These are phyloP conservation scores for Linaria vulgaris DNA, from an alignment of 257 asterid genomes.

Conservation along the genomic window DNA sequence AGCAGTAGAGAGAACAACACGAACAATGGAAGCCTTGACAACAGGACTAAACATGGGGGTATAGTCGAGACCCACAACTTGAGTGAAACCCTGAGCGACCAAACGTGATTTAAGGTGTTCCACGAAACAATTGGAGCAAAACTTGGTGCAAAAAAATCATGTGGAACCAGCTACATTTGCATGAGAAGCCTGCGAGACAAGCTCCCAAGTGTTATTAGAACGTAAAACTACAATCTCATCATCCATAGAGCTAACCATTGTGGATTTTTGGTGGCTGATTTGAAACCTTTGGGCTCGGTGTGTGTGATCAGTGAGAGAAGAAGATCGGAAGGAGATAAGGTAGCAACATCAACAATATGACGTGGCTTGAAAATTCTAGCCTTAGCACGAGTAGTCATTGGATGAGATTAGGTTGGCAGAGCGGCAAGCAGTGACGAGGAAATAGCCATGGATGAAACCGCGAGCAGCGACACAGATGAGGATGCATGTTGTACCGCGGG, in stretches of 20 bases:
- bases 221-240: no score
- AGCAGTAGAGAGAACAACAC: not conserved
- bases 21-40: slow-evolving; percentile 2
- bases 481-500: no score
- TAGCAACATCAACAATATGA: not conserved
- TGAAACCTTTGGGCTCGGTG: not conserved
- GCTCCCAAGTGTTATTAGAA: not conserved
- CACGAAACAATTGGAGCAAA: no score
- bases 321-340: not conserved
- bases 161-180: not conserved
- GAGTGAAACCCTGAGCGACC: not conserved
- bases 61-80: not conserved
- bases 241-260: no score
- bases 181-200: not conserved
- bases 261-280: no score
- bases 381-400: not conserved
- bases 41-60: not conserved
- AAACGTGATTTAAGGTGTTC: no score
- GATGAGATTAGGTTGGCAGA: no score
- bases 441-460: no score
- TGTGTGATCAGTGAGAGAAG: not conserved
- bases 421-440: no score
- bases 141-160: no score
- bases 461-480: no score
- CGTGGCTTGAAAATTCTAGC: not conserved